Base-by-base conservation (phyloP, 768 basidiomycete species). In the Clavulina sp. region DNA sequence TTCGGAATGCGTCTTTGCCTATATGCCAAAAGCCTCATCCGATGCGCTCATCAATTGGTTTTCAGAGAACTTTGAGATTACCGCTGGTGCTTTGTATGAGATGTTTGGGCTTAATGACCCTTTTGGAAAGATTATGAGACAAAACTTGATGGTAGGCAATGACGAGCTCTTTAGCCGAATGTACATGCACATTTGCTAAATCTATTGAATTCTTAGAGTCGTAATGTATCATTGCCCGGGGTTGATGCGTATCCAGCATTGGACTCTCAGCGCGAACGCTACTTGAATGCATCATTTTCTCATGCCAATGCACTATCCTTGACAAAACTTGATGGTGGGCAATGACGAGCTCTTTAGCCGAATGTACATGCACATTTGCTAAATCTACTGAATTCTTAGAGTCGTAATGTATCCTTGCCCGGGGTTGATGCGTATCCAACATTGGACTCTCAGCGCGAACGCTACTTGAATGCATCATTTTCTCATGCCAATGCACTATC, bases 1-100 rank as follows among this genome's bases (percentile, higher is more conserved):
- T 5, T 89, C 87, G 55, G 93, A 97, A 70, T 97, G 93, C 58
- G 84, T 96, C 18, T 73, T 95, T 51, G 88, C 78, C 13, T 96
- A 99, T 65, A 84, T 96, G 73, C 59, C 68, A 0, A 78, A 84
- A 0, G 60, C 65, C 2, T 67, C 70, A 2, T 80, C 80, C 1
- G 68, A 73, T 28, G 67, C 66, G 0, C 60, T 95, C 9, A 66
- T 95, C 1, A 63, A 67, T 33, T 92, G 85, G 84, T 89, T 92
- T 60, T 69, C 73, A 2, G 67, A 74, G 51, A 71, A 70, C 52
- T 78, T 76, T 60, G 41, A 28, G 5, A 40, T 77, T 1, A 79
- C 77, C 26, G 74, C 72, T 2, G 55, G 62, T 9, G 64, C 88
- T 5, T 72, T 89, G 18, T 96, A 97, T 60, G 93, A 96, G 62